Base-by-base conservation (phyloP, 2,329 filamentous ascomycete species). In the Claviceps capensis region DNA sequence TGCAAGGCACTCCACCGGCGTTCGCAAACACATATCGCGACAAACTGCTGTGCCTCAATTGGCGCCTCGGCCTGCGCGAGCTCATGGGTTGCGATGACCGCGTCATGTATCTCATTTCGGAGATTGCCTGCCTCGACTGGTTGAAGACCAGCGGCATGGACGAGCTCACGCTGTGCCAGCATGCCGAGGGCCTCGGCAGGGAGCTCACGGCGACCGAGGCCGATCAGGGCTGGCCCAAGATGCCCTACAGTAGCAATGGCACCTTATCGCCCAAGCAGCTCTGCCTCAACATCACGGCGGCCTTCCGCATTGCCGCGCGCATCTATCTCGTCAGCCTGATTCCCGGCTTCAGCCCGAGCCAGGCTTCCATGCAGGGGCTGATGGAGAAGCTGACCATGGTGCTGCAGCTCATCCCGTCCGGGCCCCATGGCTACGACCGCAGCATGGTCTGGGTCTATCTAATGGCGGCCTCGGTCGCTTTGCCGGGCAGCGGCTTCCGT, bases 311-410 rank as follows among this genome's bases (percentile, higher is more conserved):
- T 51, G 91, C 91, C 2, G 90, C 91, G 3, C 85, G 91, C 63
- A 89, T 98, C 70, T 96, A 96, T 70, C 82, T 97, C n/a, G 95
- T 89, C 81, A 90, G 87, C 63, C 76, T 98, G 38, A 87, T 97
- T 0, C 91, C 91, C 0, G 89, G 89, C 52, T 93, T 91, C 70
- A 82, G 84, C 60, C 85, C 86, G 47, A 77, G 75, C 53, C 84
- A 93, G 61, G 73, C 75, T 8, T 88, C 83, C 65, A 90, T 83
- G 62, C 74, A 85, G 61, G 83, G 83, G 58, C 77, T 97, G 23
- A 81, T 96, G 43, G 79, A 85, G 54, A 86, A 87, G 61, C 80
- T 96, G 55, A 82, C 85, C 26, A 78, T 81, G 53, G 80, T 85
- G 38, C 82, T 97, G 56, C 80, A 86, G 52, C 85, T 80, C 66